Conservation (phyloP, 2,329 filamentous ascomycete species). For the Bipolaris victoriae region DNA sequence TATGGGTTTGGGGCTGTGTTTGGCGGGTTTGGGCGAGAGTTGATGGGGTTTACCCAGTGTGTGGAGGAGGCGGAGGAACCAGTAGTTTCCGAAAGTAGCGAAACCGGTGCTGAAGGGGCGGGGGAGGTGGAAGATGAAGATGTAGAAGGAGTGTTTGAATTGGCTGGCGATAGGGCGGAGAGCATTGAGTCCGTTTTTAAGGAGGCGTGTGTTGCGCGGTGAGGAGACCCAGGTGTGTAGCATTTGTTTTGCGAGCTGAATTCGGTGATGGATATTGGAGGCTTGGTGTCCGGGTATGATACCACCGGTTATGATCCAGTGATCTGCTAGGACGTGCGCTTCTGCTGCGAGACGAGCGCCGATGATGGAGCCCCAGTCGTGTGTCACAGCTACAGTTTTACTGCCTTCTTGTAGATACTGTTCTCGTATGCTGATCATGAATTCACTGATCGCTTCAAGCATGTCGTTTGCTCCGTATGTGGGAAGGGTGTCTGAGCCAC, state of each 20-base stretch:
- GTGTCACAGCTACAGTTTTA: conserved; percentile 56
- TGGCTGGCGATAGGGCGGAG: conserved; percentile 59
- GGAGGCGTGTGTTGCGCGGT: conserved; percentile 54
- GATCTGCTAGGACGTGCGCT: conserved; percentile 61
- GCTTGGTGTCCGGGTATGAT: conserved; percentile 52
- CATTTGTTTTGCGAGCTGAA: conserved; percentile 56
- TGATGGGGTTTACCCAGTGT: conserved; percentile 43
- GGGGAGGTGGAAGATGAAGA: conserved; percentile 62
- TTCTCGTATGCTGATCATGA: conserved; percentile 58
- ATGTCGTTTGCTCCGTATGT: conserved; percentile 59
- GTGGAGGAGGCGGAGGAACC: conserved; percentile 55
- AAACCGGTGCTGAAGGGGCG: conserved; percentile 52
- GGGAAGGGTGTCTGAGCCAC: conserved; percentile 61
- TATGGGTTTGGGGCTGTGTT: conserved; percentile 8
- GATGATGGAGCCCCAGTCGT: conserved; percentile 63
- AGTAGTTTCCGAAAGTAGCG: conserved; percentile 58
- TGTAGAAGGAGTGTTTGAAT: conserved; percentile 58
- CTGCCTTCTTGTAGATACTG: conserved; percentile 46
- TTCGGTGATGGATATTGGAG: conserved; percentile 53
- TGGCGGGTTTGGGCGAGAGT: neutral
- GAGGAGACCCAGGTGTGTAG: conserved; percentile 55
- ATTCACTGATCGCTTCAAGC: conserved; percentile 60
- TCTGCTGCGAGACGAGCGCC: conserved; percentile 64
- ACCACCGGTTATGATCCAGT: conserved; percentile 61
- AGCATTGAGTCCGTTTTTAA: conserved; percentile 53